Percentiles rank a stretch among this genome's conserved stretches.
Conservation (phyloP, 2,329 filamentous ascomycete species). For the Aspergillus melleus region DNA sequence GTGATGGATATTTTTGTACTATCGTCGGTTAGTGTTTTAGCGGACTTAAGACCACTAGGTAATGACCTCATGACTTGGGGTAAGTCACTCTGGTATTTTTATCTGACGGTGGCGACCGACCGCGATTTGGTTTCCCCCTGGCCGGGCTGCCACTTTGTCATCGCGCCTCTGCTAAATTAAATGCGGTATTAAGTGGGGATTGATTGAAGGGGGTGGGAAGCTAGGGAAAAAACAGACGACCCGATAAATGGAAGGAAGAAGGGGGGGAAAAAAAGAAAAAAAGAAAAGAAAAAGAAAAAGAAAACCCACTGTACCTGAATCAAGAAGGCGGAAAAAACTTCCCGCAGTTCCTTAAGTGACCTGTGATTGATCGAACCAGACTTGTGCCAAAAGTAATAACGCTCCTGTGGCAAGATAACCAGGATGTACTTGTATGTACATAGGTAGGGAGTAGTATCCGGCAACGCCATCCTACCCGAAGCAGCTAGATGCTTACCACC, state of each 20-base stretch:
- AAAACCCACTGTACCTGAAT: conserved; percentile 5
- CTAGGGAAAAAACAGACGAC: not conserved
- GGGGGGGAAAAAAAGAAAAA: conserved; percentile 5
- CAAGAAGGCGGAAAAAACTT: conserved; percentile 13
- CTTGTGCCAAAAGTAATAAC: not conserved
- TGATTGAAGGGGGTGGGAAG: not conserved
- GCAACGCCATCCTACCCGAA: not conserved
- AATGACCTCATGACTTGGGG: not conserved
- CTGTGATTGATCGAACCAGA: not conserved
- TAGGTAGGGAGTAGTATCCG: not conserved
- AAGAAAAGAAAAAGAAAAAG: not conserved
- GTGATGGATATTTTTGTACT: not conserved
- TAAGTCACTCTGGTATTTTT: not conserved
- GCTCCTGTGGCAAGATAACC: not conserved
- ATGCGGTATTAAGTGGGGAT: conserved; percentile 4
- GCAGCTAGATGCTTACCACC: not conserved
- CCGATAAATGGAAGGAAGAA: not conserved
- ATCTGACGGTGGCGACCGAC: conserved; percentile 4
- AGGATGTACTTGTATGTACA: too few species aligned
- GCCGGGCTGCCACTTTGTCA: not conserved
- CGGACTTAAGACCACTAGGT: not conserved
- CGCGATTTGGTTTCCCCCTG: not conserved
- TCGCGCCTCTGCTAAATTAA: conserved; percentile 4
- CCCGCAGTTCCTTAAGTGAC: not conserved
- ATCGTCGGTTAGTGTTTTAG: conserved; percentile 4